These are phyloP conservation scores for Rhodotorula sp. DNA, from an alignment of 1,284 basidiomycete species.

Conservation along the genomic window DNA sequence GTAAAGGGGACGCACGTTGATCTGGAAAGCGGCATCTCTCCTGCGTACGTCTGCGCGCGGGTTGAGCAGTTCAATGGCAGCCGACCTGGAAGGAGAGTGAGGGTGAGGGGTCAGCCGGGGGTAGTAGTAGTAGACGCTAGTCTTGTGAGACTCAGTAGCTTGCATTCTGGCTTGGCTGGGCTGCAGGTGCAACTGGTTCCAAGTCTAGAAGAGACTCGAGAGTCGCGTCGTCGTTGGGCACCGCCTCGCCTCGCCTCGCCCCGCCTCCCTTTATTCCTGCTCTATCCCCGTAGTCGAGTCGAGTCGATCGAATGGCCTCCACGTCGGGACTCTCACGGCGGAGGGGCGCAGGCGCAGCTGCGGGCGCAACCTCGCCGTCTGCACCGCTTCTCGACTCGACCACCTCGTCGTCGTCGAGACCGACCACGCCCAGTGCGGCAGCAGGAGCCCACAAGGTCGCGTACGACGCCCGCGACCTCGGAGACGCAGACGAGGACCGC, in stretches of 20 bases:
- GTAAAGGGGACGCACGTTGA: constrained; percentile 21
- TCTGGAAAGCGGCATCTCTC: constrained; percentile 35
- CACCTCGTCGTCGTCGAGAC: constrained; percentile 18
- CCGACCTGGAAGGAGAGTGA: constrained; percentile 4
- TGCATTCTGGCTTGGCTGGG: too few species aligned
- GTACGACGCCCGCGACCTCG: constrained; percentile 88
- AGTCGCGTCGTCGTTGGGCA: too few species aligned
- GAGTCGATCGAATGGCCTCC: constrained; percentile 9
- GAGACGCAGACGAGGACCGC: constrained; percentile 66
- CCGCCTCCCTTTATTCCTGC: too few species aligned
- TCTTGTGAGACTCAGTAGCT: too few species aligned
- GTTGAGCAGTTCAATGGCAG: constrained; percentile 32
- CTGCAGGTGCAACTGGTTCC: too few species aligned
- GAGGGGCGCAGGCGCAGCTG: not conserved
- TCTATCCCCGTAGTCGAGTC: too few species aligned
- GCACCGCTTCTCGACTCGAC: constrained; percentile 1
- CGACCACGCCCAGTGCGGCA: constrained; percentile 8
- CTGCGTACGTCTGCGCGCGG: constrained; percentile 33
- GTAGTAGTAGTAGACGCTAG: too few species aligned
- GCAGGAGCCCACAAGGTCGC: constrained; percentile 64
- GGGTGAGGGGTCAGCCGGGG: not conserved
- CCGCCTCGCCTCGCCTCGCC: too few species aligned
- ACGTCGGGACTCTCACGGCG: constrained; percentile 6
- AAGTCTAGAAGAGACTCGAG: too few species aligned
- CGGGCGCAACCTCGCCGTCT: not conserved